These are phyloP conservation scores for Sarcodon aspratus DNA, from an alignment of 768 basidiomycete genomes.

Conservation along the genomic window DNA sequence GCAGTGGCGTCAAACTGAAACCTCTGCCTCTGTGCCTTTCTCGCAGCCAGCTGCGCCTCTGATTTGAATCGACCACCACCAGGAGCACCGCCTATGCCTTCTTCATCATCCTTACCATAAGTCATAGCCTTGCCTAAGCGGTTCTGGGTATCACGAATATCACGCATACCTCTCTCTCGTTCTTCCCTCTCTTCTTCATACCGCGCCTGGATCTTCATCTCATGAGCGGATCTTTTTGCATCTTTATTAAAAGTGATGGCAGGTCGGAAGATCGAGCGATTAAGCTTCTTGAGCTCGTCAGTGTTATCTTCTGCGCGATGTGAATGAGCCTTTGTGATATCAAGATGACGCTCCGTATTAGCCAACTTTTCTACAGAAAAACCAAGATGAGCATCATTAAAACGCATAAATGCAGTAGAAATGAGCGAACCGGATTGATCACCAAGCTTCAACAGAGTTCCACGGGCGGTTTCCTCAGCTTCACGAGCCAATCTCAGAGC, in stretches of 20 bases:
- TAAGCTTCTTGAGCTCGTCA: slow-evolving; percentile 87
- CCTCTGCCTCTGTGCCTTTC: slow-evolving; percentile 65
- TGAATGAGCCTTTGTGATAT: slow-evolving; percentile 82
- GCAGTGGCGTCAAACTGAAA: slow-evolving; percentile 89
- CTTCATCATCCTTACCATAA: slow-evolving; percentile 41
- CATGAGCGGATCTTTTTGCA: slow-evolving; percentile 77
- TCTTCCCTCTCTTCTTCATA: slow-evolving; percentile 81
- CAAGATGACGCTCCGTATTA: slow-evolving; percentile 90
- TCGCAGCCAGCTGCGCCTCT: slow-evolving; percentile 36
- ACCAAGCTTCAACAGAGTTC: slow-evolving; percentile 73
- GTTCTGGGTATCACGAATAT: slow-evolving; percentile 80
- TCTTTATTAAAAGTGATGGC: slow-evolving; percentile 92
- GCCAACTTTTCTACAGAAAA: slow-evolving; percentile 62
- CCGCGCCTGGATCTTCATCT: slow-evolving; percentile 71
- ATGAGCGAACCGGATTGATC: slow-evolving; percentile 77
- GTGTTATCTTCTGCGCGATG: slow-evolving; percentile 87
- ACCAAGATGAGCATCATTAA: not conserved
- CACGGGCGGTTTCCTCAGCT: slow-evolving; percentile 89
- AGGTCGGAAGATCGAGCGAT: slow-evolving; percentile 89
- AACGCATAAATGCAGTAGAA: not conserved
- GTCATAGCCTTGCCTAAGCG: slow-evolving; percentile 67
- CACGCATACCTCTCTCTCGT: slow-evolving; percentile 76
- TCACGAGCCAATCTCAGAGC: slow-evolving; percentile 90
- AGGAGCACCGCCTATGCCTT: slow-evolving; percentile 22
- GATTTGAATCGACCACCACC: slow-evolving; percentile 32